Conservation (phyloP, 2,329 filamentous ascomycete species). For the Pseudogymnoascus sp. region DNA sequence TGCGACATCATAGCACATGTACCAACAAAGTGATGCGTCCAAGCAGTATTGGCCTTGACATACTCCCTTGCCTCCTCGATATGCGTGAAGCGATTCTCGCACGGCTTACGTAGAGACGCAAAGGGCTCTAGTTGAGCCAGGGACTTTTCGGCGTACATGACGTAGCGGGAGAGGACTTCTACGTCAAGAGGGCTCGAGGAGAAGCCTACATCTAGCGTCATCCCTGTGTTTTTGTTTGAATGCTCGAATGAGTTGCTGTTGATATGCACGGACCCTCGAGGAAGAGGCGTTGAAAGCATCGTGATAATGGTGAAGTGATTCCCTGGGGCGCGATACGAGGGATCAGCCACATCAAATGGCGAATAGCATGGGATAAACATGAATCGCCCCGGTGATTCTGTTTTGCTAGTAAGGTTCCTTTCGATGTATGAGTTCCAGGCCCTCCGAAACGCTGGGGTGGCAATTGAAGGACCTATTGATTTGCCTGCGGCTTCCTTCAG, state of each 20-base stretch:
- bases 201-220: constrained; percentile 44
- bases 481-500: not conserved
- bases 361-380: not conserved
- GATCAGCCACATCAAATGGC: not conserved
- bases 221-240: constrained; percentile 28
- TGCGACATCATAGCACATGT: constrained; percentile 19
- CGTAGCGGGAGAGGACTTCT: constrained; percentile 38
- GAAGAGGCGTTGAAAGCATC: constrained; percentile 46
- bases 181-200: constrained; percentile 45
- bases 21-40: not conserved
- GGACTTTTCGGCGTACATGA: constrained; percentile 31
- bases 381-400: not conserved
- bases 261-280: constrained; percentile 49
- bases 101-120: constrained; percentile 28
- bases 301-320: constrained; percentile 46
- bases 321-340: constrained; percentile 20
- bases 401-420: not conserved
- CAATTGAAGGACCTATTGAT: not conserved
- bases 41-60: not conserved
- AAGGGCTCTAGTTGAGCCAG: constrained; percentile 26
- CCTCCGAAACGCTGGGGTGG: not conserved
- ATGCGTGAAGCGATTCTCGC: constrained; percentile 25
- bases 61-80: constrained; percentile 13
- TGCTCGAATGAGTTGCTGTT: constrained; percentile 20
- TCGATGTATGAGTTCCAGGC: not conserved